phyloP scores from a whole-genome alignment of 768 basidiomycete species.

The Podaxis carcinomalis region DNA sequence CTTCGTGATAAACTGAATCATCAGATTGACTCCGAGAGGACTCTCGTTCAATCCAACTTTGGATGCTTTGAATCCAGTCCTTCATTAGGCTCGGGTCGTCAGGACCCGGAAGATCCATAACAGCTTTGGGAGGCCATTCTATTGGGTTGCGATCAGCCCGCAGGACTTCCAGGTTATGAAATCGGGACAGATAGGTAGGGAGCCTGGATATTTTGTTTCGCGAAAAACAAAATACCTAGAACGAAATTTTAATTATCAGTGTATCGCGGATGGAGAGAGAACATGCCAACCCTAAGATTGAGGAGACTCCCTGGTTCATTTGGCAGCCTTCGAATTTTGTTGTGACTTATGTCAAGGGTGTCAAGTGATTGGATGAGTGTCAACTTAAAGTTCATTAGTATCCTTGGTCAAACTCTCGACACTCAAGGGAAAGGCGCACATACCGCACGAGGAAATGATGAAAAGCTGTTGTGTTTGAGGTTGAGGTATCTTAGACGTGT shows the following conservation, averaged over 20 bases:
- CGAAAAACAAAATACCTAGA: slow-evolving; percentile 79
- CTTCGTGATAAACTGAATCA: slow-evolving; percentile 48
- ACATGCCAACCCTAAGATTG: slow-evolving; percentile 59
- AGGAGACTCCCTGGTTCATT: slow-evolving; percentile 72
- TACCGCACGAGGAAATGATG: slow-evolving; percentile 84
- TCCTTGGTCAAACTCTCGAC: background rate
- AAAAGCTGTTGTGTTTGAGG: slow-evolving; percentile 79
- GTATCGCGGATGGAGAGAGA: background rate
- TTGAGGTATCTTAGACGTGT: slow-evolving; percentile 81
- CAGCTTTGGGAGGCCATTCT: slow-evolving; percentile 79
- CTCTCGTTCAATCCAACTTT: slow-evolving; percentile 70
- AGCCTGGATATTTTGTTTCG: slow-evolving; percentile 80
- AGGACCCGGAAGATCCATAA: slow-evolving; percentile 42
- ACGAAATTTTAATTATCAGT: slow-evolving; percentile 1
- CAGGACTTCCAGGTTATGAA: slow-evolving; percentile 69
- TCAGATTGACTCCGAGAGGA: slow-evolving; percentile 33
- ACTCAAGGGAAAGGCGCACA: slow-evolving; percentile 22
- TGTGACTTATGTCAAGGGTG: slow-evolving; percentile 91
- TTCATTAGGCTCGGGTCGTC: slow-evolving; percentile 50
- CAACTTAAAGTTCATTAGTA: slow-evolving; percentile 44
- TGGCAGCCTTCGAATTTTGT: slow-evolving; percentile 82
- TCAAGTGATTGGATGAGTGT: slow-evolving; percentile 84
- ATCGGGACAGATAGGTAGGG: slow-evolving; percentile 74
- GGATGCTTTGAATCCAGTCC: slow-evolving; percentile 69
- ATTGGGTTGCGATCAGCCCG: slow-evolving; percentile 90